phyloP scores from a whole-genome alignment of 306 rosid species.

The Oemleria cerasiformis region DNA sequence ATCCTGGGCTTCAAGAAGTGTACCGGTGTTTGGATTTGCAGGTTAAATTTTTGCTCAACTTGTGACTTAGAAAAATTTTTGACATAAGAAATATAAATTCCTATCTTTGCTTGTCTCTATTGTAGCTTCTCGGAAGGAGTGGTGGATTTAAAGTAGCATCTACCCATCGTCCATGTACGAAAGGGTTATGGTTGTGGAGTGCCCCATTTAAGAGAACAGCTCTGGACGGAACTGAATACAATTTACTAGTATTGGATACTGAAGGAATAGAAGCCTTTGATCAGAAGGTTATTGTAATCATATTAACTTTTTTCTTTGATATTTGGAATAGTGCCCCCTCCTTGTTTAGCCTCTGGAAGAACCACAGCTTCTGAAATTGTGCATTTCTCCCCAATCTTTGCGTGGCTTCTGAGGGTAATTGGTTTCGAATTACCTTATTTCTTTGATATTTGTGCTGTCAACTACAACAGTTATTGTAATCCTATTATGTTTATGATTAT shows the following conservation, averaged over 20 bases:
- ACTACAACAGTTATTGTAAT: too few species aligned
- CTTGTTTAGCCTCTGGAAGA: conserved; percentile 86
- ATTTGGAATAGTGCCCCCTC: too few species aligned
- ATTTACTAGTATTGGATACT: conserved; percentile 74
- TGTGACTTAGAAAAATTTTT: too few species aligned
- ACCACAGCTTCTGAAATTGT: conserved; percentile 75
- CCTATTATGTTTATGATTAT: too few species aligned
- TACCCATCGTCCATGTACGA: conserved; percentile 93
- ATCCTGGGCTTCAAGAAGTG: too few species aligned
- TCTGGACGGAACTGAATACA: conserved; percentile 90
- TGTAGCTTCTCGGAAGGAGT: conserved; percentile 88
- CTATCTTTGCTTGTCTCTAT: conserved; percentile 11
- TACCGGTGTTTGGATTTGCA: too few species aligned
- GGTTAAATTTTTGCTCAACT: too few species aligned
- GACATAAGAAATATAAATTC: neutral
- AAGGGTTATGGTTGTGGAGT: conserved; percentile 98
- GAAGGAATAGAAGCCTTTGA: conserved; percentile 98
- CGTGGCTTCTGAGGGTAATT: conserved; percentile 91
- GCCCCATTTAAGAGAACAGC: conserved; percentile 85
- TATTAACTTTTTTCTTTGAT: too few species aligned
- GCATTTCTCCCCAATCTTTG: conserved; percentile 88
- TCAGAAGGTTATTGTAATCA: conserved; percentile 95
- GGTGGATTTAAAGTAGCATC: conserved; percentile 93
- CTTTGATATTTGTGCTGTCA: neutral
- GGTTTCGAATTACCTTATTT: neutral